Evolutionary conservation across 805 yeast species (phyloP).

Genomic region (Teunomyces tritomae): DNA sequence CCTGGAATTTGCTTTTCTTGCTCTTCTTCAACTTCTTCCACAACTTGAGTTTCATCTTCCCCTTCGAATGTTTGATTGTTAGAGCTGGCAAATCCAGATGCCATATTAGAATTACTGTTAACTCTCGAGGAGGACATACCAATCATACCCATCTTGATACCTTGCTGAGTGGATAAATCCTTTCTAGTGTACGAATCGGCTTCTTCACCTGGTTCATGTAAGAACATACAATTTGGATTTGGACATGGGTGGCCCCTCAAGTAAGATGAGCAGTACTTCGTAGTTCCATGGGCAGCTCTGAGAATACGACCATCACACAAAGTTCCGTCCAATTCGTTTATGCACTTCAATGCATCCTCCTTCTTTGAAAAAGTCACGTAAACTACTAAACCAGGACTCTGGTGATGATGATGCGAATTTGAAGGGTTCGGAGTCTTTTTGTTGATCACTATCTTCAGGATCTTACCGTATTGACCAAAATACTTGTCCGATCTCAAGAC

Average conservation of each 20-base stretch:
- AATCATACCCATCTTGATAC: conserved; percentile 54
- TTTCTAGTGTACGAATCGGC: conserved; percentile 95
- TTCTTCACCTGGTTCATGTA: conserved; percentile 99
- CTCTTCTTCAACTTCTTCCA: not conserved
- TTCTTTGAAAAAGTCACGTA: conserved; percentile 90
- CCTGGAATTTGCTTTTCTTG: conserved; percentile 10
- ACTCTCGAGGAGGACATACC: conserved; percentile 21
- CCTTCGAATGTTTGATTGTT: conserved; percentile 4
- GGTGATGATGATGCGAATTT: conserved; percentile 36
- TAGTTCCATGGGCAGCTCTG: conserved; percentile 97
- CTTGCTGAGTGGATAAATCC: conserved; percentile 75
- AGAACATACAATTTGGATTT: conserved; percentile 97
- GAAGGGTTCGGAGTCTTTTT: conserved; percentile 56
- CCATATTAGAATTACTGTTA: conserved; percentile 12
- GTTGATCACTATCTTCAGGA: conserved; percentile 89
- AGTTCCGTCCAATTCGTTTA: conserved; percentile 88
- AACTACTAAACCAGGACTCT: conserved; percentile 83
- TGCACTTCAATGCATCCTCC: conserved; percentile 94
- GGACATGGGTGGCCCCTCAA: conserved; percentile 95
- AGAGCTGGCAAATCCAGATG: conserved; percentile 8
- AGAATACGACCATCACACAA: conserved; percentile 86
- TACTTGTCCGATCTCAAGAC: conserved; percentile 85
- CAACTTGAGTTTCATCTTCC: conserved; percentile 7
- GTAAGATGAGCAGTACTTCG: conserved; percentile 96
- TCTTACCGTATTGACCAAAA: conserved; percentile 98